Percentiles rank a stretch among this genome's conserved stretches.
These are phyloP conservation scores for Botrytis elliptica DNA, from an alignment of 2,329 filamentous ascomycete species.

Conservation along the genomic window DNA sequence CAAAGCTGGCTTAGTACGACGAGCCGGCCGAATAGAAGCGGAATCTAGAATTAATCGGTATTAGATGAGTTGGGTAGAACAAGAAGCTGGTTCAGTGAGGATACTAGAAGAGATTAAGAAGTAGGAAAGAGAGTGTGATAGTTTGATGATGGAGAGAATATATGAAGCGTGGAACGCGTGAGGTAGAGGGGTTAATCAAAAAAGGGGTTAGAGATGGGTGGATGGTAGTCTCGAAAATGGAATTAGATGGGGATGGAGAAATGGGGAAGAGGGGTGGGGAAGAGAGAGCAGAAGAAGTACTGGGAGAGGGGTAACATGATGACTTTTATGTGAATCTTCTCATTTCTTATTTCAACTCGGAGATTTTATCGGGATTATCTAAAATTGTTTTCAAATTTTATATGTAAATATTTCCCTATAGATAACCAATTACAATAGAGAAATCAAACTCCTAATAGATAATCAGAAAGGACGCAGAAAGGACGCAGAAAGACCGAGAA, in stretches of 20 bases:
- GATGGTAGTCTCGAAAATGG: neutral
- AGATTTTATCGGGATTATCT: rapidly evolving
- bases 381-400: neutral
- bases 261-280: no score
- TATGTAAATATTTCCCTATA: neutral
- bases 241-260: no score
- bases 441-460: rapidly evolving
- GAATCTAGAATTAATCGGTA: neutral
- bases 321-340: neutral
- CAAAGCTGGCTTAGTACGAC: neutral
- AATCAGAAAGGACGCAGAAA: neutral
- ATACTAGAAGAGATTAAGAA: neutral
- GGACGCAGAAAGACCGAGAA: neutral
- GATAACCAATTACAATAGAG: neutral
- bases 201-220: rapidly evolving
- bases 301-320: neutral
- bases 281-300: rapidly evolving
- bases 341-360: rapidly evolving
- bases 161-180: no score
- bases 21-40: neutral
- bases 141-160: no score
- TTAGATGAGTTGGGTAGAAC: no score
- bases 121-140: no score
- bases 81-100: neutral
- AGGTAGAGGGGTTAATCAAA: neutral